Percentiles rank a stretch among this genome's conserved stretches.
Conservation (phyloP, 129 eudicot species). For the Lactuca saligna region DNA sequence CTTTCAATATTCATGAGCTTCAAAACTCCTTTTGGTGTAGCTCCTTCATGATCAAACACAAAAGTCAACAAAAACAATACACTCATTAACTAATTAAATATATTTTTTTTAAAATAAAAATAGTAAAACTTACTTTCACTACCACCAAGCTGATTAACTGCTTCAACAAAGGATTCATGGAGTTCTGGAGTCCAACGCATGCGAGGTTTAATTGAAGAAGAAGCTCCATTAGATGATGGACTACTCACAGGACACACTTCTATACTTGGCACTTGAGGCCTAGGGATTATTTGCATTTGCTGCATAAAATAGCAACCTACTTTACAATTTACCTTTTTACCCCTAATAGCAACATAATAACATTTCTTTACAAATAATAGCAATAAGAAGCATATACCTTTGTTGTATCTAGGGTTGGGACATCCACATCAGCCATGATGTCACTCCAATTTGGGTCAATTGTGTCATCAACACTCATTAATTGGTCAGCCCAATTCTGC, state of each 20-base stretch:
- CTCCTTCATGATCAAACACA: constrained; percentile 49
- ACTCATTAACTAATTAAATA: background rate
- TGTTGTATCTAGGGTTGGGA: constrained; percentile 48
- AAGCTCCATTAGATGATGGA: constrained; percentile 53
- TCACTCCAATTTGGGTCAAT: constrained; percentile 66
- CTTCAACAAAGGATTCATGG: constrained; percentile 84
- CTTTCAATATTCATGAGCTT: constrained; percentile 96
- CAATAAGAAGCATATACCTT: constrained; percentile 39
- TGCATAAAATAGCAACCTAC: constrained; percentile 11
- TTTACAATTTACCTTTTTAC: background rate
- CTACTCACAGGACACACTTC: constrained; percentile 45
- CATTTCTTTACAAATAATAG: no score
- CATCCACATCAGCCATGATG: constrained; percentile 64
- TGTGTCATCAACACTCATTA: constrained; percentile 53
- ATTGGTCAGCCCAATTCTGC: constrained; percentile 65
- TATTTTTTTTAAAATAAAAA: background rate
- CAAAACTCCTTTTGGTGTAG: constrained; percentile 93
- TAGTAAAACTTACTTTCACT: constrained; percentile 63
- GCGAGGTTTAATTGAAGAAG: constrained; percentile 49
- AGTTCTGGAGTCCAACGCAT: constrained; percentile 99
- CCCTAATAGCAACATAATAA: background rate
- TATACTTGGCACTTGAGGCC: constrained; percentile 31
- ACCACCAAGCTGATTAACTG: constrained; percentile 83
- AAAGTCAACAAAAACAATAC: constrained; percentile 12
- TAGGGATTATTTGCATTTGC: constrained; percentile 39